Evolutionary conservation across 1,284 basidiomycete species (phyloP), one percentile per base, ranked within the genome.

Genomic region (Mycocalia duriaeana): DNA sequence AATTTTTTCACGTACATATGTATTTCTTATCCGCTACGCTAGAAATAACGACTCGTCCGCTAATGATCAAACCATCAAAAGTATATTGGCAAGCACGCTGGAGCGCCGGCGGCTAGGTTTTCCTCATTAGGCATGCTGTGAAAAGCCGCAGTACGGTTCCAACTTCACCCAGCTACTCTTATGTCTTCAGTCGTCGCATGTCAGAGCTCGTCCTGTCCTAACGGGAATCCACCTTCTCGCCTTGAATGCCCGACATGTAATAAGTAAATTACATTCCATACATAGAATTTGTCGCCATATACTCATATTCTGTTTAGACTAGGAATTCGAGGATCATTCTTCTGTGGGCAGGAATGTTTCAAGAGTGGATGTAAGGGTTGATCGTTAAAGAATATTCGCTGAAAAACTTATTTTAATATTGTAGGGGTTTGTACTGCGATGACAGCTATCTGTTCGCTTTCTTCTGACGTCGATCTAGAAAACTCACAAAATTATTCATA

Each of bases 281-380:
- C n/a, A n/a, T n/a, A n/a, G n/a, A n/a, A n/a, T n/a, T n/a, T n/a
- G n/a, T n/a, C n/a, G n/a, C n/a, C n/a, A n/a, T n/a, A n/a, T n/a
- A n/a, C n/a, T n/a, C n/a, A n/a, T n/a, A n/a, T 35, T 38, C 37
- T 35, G 53, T 46, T 31, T 52, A 91, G 88, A 64, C 73, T 91
- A 34, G 87, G 86, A 43, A 86, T 91, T 57, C 75, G 76, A 49
- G 88, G 88, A 13, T 91, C 88, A 24, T 88, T 86, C 62, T 92
- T 90, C 65, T 92, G 89, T 53, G 79, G 80, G 13, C 89, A 92
- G 61, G 85, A 87, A 49, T 92, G 89, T 68, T 91, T 92, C 76
- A 92, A 91, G 63, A 73, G 80, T 41, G 82, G 77, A 62, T 91
- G 89, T 90, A 63, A 71, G 86, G 72, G 37, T 18, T 38, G 34